Evolutionary conservation across 352 stramenopile genomes (phyloP), one percentile per base, ranked within the genome.

Genomic region (Pythium phragmitis): DNA sequence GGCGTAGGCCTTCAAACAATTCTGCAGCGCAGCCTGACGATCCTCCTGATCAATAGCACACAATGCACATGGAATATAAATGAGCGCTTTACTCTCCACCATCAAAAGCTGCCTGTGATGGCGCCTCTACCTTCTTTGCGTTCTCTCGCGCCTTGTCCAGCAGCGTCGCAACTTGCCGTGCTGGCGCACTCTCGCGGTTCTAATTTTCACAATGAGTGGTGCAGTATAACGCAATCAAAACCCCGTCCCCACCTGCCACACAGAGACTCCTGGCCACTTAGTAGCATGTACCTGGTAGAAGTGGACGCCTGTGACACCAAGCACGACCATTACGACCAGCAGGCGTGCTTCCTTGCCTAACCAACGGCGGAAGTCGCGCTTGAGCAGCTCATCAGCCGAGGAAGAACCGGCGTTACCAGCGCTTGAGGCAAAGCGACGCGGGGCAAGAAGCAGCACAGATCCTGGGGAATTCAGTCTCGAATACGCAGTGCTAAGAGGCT

Each of bases 1-100:
- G 21, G 82, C 57, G 63, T 92, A 91, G 4, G 82, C 81, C 26
- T 88, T 81, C 33, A 88, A 69, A 62, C 74, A 87, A 69, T 88
- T 72, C 68, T 82, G 80, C 7, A 91, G 52, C n/a, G 85, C 85
- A 28, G 77, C 67, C 56, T 86, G 57, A 0, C 59, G 73, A 45
- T 92, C 74, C 13, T 77, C 74, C 70, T 69, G 34, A 48, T 48
- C 42, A 3, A 23, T 30, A 39, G 23, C 7, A 37, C 17, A 8
- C 47, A 39, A 12, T 21, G 19, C 4, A 34, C 16, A 46, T 13
- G 33, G 16, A 42, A 43, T 4, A 42, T 45, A 42, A 34, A n/a
- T 43, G 7, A 28, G 46, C 2, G 9, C 6, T 13, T 16, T 26
- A 21, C 4, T 21, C 50, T 17, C 11, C n/a, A 7, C 50, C 11